Base-by-base conservation (phyloP, 345 rosid genomes). In the Salix dunnii region DNA sequence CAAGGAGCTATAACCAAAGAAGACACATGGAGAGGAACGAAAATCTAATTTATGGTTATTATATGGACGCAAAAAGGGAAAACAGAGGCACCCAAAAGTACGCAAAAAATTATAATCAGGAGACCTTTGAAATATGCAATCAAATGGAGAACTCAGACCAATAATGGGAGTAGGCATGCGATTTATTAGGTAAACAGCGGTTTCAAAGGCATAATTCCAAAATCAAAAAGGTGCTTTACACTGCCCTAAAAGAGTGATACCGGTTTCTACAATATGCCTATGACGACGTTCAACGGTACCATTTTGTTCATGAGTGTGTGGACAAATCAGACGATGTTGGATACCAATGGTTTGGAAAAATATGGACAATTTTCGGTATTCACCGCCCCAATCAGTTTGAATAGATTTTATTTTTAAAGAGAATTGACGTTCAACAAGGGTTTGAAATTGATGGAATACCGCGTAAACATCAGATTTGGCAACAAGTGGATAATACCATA, bases 141-240 rank as follows among this genome's bases (percentile, higher is more conserved):
- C n/a, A 49, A 49, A 49, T 0, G 0, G 0, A 5, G 55, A 49
- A 0, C 0, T 0, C 17, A 1, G 55, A 0, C 2, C 55, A 49
- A 49, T 21, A 49, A 49, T 3, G 5, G 2, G 55, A 49, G 55
- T 49, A 18, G n/a, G 3, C n/a, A 49, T 49, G 3, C 0, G 0
- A 49, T 49, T 49, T 49, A 49, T 17, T 0, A 49, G n/a, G 17
- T 49, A 49, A 49, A 49, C 2, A 49, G 8, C 5, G 55, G 8
- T 49, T 5, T 49, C 55, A 5, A 49, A 49, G 5, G 8, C 8
- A 49, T 49, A 49, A 49, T 49, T 49, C 21, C 8, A 49, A 49
- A 36, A 36, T 2, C 10, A 0, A 49, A 49, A 17, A 49, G 8
- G 21, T 49, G 21, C 0, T 49, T 49, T 49, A 4, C 21, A 17